Percentiles rank a stretch among this genome's conserved stretches.
These are phyloP conservation scores for Tetrahymena borealis DNA, from an alignment of 73 alveolate species.

Conservation along the genomic window DNA sequence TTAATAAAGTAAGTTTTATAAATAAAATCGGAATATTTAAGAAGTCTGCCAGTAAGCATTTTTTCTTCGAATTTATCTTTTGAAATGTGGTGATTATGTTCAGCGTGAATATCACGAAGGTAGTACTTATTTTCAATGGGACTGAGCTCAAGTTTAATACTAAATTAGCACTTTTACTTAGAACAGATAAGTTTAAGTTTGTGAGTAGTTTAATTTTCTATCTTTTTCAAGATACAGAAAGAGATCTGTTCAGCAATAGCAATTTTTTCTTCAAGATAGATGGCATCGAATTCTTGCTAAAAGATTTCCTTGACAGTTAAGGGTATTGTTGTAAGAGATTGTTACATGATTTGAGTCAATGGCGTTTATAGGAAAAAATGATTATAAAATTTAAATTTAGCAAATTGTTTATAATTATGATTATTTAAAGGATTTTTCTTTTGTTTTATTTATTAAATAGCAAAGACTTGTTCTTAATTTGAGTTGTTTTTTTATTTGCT, in stretches of 20 bases:
- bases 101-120: conserved; percentile 1
- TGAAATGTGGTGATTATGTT: neutral
- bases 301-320: neutral
- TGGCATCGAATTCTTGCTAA: neutral
- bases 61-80: neutral
- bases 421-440: neutral
- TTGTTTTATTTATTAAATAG: neutral
- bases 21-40: neutral
- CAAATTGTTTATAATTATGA: neutral
- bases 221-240: neutral
- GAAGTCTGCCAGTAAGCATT: conserved; percentile 2
- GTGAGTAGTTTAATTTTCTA: neutral
- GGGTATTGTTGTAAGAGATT: too few relatives aligned
- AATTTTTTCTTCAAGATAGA: neutral
- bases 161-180: neutral
- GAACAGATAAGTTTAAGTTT: neutral
- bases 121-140: neutral
- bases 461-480: neutral
- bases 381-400: neutral
- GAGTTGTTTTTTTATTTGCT: neutral
- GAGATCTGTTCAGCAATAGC: neutral
- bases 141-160: neutral
- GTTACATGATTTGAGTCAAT: neutral
- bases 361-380: neutral
- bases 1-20: neutral